These are phyloP conservation scores for Rhizopogon roseolus DNA, from an alignment of 768 basidiomycete species.

Conservation along the genomic window DNA sequence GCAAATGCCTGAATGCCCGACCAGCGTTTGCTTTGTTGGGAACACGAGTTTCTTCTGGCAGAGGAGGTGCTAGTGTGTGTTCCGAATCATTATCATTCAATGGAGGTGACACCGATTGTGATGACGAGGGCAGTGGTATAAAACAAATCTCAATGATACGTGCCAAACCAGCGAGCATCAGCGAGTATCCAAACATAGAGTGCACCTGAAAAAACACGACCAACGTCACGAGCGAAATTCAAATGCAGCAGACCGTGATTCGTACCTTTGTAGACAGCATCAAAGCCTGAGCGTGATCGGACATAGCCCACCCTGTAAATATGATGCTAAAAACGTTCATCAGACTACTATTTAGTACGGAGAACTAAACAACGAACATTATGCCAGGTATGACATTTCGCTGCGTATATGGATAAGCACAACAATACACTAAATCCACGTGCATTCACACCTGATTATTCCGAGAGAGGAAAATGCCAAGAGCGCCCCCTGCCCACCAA, in stretches of 20 bases:
- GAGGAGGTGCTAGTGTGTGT: constrained; percentile 51
- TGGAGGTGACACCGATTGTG: constrained; percentile 15
- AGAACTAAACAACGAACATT: constrained; percentile 48
- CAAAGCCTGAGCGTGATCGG: constrained; percentile 79
- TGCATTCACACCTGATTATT: constrained; percentile 58
- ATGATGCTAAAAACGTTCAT: constrained; percentile 51
- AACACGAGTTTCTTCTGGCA: constrained; percentile 12
- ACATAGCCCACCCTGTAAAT: constrained; percentile 93
- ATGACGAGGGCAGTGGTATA: constrained; percentile 39
- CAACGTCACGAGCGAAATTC: neutral
- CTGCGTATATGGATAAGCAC: constrained; percentile 24
- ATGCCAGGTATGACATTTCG: constrained; percentile 77
- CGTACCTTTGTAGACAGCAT: constrained; percentile 78
- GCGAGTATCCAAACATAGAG: constrained; percentile 74
- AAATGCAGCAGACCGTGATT: neutral
- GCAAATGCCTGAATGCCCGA: constrained; percentile 77
- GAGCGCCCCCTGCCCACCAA: constrained; percentile 88
- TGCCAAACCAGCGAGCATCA: constrained; percentile 78
- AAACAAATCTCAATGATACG: constrained; percentile 86
- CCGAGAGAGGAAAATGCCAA: constrained; percentile 79
- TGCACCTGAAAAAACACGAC: constrained; percentile 53
- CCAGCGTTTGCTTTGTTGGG: constrained; percentile 31
- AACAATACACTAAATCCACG: neutral
- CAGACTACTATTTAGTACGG: neutral
- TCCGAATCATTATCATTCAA: constrained; percentile 58